Conservation (phyloP, 225 moss, liverwort and hornwort genomes). For the Polytrichum commune region DNA sequence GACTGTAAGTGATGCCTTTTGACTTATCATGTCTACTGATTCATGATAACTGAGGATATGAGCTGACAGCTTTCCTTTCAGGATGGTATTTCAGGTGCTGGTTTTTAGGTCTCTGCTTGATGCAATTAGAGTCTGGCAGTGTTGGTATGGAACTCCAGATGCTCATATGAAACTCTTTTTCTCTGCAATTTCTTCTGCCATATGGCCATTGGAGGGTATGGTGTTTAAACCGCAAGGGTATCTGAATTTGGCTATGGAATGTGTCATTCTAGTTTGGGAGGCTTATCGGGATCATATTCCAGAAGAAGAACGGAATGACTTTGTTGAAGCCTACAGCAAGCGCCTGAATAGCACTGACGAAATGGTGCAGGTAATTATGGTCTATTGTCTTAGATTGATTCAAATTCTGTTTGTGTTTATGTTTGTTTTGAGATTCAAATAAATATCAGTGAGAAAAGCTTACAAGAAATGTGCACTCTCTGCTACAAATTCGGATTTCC, state of each 20-base stretch:
- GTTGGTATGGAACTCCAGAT: too few species aligned
- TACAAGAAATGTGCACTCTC: too few species aligned
- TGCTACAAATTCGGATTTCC: conserved; percentile 20
- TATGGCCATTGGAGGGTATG: too few species aligned
- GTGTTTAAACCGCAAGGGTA: too few species aligned
- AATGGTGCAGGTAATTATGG: conserved; percentile 43
- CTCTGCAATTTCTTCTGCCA: too few species aligned
- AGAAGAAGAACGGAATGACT: conserved; percentile 61
- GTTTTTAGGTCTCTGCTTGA: neutral
- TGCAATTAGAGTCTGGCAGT: too few species aligned
- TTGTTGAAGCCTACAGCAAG: conserved; percentile 80
- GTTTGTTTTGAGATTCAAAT: too few species aligned
- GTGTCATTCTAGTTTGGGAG: conserved; percentile 64
- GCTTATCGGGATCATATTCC: conserved; percentile 65
- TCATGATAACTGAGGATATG: neutral
- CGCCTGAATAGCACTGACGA: conserved; percentile 69
- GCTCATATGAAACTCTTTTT: too few species aligned
- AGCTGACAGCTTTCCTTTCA: conserved; percentile 6
- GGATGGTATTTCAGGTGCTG: neutral
- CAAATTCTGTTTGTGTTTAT: too few species aligned
- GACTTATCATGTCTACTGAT: too few species aligned
- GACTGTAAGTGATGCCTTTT: conserved; percentile 57
- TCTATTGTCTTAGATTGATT: neutral
- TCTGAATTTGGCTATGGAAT: too few species aligned
- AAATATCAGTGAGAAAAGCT: too few species aligned